Evolutionary conservation across 768 basidiomycete species (phyloP).

Genomic region (Boletus insuetus): DNA sequence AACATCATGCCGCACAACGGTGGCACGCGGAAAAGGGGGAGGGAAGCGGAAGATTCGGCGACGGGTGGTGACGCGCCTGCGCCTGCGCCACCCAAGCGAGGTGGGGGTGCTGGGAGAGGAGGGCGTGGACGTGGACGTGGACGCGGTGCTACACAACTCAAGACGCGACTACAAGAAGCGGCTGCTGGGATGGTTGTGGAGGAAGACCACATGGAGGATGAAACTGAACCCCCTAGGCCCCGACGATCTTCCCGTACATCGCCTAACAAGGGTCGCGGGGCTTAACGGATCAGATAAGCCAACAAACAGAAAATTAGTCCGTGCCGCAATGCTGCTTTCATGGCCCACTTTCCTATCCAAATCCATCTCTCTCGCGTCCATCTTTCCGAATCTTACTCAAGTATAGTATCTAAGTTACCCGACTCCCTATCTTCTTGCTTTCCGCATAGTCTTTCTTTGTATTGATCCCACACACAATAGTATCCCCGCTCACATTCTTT

Average conservation of each 20-base stretch:
- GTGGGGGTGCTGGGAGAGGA: conserved; percentile 19
- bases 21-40: conserved; percentile 24
- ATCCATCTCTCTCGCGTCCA: background rate
- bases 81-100: conserved; percentile 12
- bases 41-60: conserved; percentile 18
- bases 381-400: conserved; percentile 1
- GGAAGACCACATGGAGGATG: conserved; percentile 29
- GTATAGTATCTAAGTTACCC: conserved; percentile 15
- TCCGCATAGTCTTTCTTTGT: conserved; percentile 8
- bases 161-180: conserved; percentile 25
- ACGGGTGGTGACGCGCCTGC: conserved; percentile 7
- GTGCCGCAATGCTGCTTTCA: background rate
- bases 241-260: conserved; percentile 36
- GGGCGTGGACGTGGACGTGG: conserved; percentile 15
- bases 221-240: conserved; percentile 21
- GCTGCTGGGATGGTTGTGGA: conserved; percentile 27
- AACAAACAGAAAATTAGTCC: background rate
- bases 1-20: conserved; percentile 5
- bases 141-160: conserved; percentile 12
- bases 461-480: conserved; percentile 7
- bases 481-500: conserved; percentile 10
- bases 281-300: background rate
- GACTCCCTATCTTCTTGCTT: background rate
- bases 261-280: conserved; percentile 31
- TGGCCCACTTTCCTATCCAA: background rate